Evolutionary conservation across 2,329 filamentous ascomycete genomes (phyloP), one percentile per base, ranked within the genome.

Genomic region (Claviceps sp.): DNA sequence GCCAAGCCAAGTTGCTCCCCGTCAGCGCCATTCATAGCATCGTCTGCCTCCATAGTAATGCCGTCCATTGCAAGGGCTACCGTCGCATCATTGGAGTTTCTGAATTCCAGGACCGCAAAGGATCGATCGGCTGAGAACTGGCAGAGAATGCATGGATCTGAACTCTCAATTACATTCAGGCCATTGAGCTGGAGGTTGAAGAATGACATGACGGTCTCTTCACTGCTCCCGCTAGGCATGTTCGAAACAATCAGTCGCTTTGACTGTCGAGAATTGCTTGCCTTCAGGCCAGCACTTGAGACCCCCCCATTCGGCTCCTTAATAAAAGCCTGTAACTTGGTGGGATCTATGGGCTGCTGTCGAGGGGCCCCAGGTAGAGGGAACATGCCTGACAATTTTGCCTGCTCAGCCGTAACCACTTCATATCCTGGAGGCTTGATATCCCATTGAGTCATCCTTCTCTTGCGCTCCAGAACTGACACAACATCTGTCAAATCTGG

Each of bases 331-430:
- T 96, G 89, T 47, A 98, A 77, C 67, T 91, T 91, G 61, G 82
- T 87, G 16, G 91, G 90, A 60, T 98, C 93, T 84, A 97, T 93
- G 37, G 88, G 85, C 63, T 96, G 90, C 67, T 95, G 89, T 59
- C 93, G 83, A 51, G 93, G 93, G 55, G 93, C 93, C 57, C 93
- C 93, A 3, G 93, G 93, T 45, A 99, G 80, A 54, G 94, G 90
- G 73, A 98, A 99, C 93, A 98, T 96, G 73, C 91, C 85, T 58
- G 94, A 98, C 45, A 98, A 78, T 74, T 99, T 99, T 49, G 93
- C 94, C 68, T 98, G 94, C 69, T 98, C 94, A 22, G 93, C 89
- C 2, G 93, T 96, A 58, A 99, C 91, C 68, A 93, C 95, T 64
- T 98, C 94, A 64, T 99, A 99, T 45, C 93, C 91, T 16, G 89